Evolutionary conservation across 208 protist species (phyloP).

Genomic region (Leptomonas pyrrhocoris): DNA sequence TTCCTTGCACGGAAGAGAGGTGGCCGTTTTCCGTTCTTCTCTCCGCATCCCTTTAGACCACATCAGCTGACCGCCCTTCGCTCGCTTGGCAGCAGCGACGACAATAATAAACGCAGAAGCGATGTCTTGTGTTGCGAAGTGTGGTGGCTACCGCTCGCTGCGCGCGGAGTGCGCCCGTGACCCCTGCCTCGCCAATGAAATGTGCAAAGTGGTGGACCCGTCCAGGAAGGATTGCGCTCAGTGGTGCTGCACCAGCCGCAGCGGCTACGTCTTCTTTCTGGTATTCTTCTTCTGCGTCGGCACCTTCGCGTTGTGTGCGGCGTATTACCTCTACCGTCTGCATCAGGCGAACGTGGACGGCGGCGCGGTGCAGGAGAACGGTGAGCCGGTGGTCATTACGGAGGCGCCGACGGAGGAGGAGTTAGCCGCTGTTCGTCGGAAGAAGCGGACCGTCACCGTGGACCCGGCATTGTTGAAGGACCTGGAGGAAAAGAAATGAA

Average conservation of each 20-base stretch:
- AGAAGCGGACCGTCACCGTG: slow-evolving; percentile 60
- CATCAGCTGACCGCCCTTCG: no score
- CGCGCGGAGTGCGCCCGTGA: slow-evolving; percentile 76
- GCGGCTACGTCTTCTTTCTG: slow-evolving; percentile 75
- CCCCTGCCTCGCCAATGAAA: slow-evolving; percentile 64
- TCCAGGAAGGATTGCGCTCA: slow-evolving; percentile 55
- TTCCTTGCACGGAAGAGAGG: no score
- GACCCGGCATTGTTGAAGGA: slow-evolving; percentile 64
- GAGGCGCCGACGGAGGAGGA: slow-evolving; percentile 39
- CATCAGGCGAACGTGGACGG: slow-evolving; percentile 73
- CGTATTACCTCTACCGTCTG: slow-evolving; percentile 79
- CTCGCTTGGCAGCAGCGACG: no score
- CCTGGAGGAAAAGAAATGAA: slow-evolving; percentile 30
- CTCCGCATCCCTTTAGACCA: no score
- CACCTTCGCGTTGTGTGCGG: slow-evolving; percentile 60
- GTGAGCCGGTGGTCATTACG: slow-evolving; percentile 45
- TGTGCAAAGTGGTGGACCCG: slow-evolving; percentile 64
- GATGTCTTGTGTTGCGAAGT: slow-evolving; percentile 67
- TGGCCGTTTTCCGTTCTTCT: no score
- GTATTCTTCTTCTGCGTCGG: slow-evolving; percentile 79
- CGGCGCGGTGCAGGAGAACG: slow-evolving; percentile 61
- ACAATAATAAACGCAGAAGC: neutral
- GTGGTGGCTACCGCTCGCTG: slow-evolving; percentile 68
- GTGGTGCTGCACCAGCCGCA: slow-evolving; percentile 81
- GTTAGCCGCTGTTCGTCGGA: slow-evolving; percentile 35